Conservation (phyloP, 2,329 filamentous ascomycete genomes). For the Cryphonectria nitschkei region DNA sequence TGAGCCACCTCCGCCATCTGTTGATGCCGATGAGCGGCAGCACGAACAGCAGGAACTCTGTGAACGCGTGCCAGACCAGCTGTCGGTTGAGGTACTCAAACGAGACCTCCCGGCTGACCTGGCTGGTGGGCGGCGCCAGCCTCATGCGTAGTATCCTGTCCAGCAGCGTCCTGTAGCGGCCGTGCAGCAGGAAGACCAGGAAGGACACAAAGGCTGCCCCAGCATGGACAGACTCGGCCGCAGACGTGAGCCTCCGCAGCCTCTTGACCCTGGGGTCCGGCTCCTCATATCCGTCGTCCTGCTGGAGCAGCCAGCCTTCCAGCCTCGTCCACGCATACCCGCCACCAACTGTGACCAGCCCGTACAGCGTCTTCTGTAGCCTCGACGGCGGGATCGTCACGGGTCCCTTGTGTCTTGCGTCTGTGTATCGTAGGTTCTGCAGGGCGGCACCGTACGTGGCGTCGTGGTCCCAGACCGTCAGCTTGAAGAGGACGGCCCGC, state of each 20-base stretch:
- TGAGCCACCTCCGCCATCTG: conserved; percentile 89
- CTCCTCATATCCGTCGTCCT: conserved; percentile 75
- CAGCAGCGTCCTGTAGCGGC: conserved; percentile 86
- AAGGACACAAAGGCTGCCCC: conserved; percentile 84
- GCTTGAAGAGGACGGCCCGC: conserved; percentile 84
- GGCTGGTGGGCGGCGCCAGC: conserved; percentile 80
- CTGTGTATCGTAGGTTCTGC: conserved; percentile 88
- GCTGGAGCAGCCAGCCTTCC: conserved; percentile 81
- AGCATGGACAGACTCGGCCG: conserved; percentile 75
- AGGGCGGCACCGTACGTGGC: conserved; percentile 92
- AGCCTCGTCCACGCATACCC: conserved; percentile 90
- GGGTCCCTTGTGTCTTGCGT: conserved; percentile 69
- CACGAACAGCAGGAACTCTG: conserved; percentile 95
- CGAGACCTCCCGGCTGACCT: conserved; percentile 87
- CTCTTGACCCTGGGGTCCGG: conserved; percentile 54
- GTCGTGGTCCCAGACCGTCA: conserved; percentile 95
- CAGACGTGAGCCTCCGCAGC: conserved; percentile 71
- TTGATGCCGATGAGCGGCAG: conserved; percentile 95
- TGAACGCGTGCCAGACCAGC: conserved; percentile 99
- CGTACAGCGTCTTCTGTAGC: conserved; percentile 84
- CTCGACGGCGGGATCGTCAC: conserved; percentile 72
- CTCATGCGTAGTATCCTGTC: conserved; percentile 85
- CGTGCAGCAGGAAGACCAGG: conserved; percentile 87
- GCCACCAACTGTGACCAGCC: conserved; percentile 82
- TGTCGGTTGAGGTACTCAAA: conserved; percentile 98